Base-by-base conservation (phyloP, 371 early-diverging fungal genomes). In the Mucor circinelloides region DNA sequence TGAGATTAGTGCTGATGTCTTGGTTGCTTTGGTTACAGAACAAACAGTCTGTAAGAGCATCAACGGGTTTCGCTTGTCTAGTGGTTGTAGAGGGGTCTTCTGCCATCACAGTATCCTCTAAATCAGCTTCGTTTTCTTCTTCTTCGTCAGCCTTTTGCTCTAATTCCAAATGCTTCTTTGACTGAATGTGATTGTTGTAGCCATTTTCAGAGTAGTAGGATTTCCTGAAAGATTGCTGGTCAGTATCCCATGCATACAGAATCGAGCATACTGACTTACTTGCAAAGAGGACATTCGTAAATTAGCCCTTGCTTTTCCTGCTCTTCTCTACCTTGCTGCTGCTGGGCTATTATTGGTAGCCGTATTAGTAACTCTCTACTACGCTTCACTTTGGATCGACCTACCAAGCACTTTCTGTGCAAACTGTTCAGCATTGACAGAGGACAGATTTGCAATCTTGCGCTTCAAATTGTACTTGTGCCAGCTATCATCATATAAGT, bases 401-500 rank as follows among this genome's bases (percentile, higher is more conserved):
- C 73, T 78, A 84, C 85, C 88, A 25, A 79, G 67, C 23, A 80
- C 76, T 60, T 83, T 83, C 59, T 86, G 84, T 12, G 84, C 85
- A 88, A 94, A 95, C 46, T 84, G 85, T 36, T 92, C 90, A 34
- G 89, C 85, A 27, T 85, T 65, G 19, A 94, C 83, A 25, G 94
- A 89, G 7, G 90, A 87, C 3, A 94, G 72, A 10, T 86, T 86
- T 19, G 90, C 93, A 34, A 93, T 87, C 70, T 94, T 94, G 66
- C 94, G 85, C 72, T 94, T 94, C 63, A 95, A 81, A 75, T 95
- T 95, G 79, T 95, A 95, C 38, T 93, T 84, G 77, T 95, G 95
- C 93, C 94, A 94, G 64, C 81, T 80, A 66, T 19, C 32, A 21
- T 8, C 44, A 40, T 17, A 28, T 44, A 2, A 25, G 12, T n/a